phyloP scores from a whole-genome alignment of 768 basidiomycete species.

The Crepidotus variabilis region DNA sequence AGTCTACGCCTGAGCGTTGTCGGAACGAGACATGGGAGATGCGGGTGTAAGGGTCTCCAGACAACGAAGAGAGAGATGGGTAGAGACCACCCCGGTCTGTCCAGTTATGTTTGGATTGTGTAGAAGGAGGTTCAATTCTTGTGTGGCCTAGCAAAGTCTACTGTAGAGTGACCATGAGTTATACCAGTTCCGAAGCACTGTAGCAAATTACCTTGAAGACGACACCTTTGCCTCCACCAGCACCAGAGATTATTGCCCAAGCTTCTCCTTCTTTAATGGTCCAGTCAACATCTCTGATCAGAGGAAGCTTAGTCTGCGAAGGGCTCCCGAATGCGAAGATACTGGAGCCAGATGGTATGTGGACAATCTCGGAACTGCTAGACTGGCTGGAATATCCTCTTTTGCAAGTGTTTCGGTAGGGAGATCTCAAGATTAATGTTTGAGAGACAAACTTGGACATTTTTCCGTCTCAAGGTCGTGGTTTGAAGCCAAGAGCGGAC shows the following conservation, averaged over 20 bases:
- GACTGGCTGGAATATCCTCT: background rate
- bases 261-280: constrained; percentile 55
- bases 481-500: too few species aligned
- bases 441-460: too few species aligned
- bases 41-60: constrained; percentile 43
- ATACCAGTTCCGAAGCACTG: background rate
- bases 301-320: constrained; percentile 36
- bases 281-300: constrained; percentile 56
- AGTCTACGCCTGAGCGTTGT: constrained; percentile 46
- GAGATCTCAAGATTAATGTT: too few species aligned
- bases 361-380: constrained; percentile 25
- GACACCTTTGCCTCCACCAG: constrained; percentile 52
- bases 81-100: constrained; percentile 56
- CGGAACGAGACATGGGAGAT: constrained; percentile 66
- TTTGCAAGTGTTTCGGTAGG: too few species aligned
- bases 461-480: too few species aligned
- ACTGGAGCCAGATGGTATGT: constrained; percentile 29
- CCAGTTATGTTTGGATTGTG: constrained; percentile 37
- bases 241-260: constrained; percentile 73
- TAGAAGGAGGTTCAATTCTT: constrained; percentile 59
- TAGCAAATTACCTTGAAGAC: constrained; percentile 56
- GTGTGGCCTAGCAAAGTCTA: constrained; percentile 71
- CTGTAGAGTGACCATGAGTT: background rate
- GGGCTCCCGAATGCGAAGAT: constrained; percentile 60
- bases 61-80: constrained; percentile 53